Evolutionary conservation across 2,329 filamentous ascomycete species (phyloP), one percentile per base, ranked within the genome.

Genomic region (Ophiocordyceps camponoti-leonardi): DNA sequence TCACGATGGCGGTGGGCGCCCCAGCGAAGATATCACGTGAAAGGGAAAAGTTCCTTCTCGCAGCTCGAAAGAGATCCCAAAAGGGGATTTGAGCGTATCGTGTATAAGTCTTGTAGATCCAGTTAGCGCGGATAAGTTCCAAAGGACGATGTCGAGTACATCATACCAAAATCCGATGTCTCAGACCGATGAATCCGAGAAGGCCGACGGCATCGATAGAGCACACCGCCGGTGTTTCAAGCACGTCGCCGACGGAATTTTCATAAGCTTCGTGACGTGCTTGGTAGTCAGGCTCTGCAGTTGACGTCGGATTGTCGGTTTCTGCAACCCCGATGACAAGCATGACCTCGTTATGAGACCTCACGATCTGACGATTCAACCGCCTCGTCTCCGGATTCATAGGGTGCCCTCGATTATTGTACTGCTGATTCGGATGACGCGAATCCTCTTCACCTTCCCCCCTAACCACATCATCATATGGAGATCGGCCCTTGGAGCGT

Each of bases 311-410:
- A 44, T 67, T 69, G 45, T 78, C 74, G 14, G 73, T 71, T 52
- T 79, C 75, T 10, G 74, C 75, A 5, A 78, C 75, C 6, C 75
- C 75, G 37, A 79, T 78, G 11, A 77, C 73, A 18, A 70, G 65
- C 75, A 79, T 79, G 4, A 79, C 75, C 50, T 79, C 74, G 50
- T 79, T 79, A 52, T 79, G 75, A 11, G 75, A 69, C 44, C 75
- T 66, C 23, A 79, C 72, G 30, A 77, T 68, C 47, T 75, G 69
- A 43, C 69, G 67, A 50, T 76, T 77, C 49, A 75, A 67, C 13
- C 63, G 61, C 52, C 69, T 73, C 1, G 72, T 76, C 44, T 69
- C 66, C 0, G 65, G 65, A 50, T 78, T 78, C 44, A 73, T 53
- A 4, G 75, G 71, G 11, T 74, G 71, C 14, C 75, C 75, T 31